Evolutionary conservation across 2,329 filamentous ascomycete genomes (phyloP).

Genomic region (Shiraia bambusicola): DNA sequence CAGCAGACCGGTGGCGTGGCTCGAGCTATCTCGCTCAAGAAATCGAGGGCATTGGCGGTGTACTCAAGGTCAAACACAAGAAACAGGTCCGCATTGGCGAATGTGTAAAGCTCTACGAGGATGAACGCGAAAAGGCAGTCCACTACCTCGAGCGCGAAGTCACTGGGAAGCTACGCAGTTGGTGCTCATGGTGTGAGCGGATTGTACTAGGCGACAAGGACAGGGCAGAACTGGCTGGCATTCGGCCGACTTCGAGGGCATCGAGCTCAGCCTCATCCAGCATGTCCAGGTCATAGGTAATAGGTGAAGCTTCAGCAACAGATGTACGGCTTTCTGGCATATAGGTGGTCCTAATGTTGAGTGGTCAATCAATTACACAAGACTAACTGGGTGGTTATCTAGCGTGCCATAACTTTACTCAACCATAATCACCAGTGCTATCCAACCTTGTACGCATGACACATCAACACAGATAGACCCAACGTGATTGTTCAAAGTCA

Average conservation of each 20-base stretch:
- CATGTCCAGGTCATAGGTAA: slow-evolving; percentile 1
- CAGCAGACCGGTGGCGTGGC: slow-evolving; percentile 54
- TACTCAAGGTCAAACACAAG: slow-evolving; percentile 85
- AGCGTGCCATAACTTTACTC: too few relatives aligned
- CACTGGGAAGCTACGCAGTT: slow-evolving; percentile 68
- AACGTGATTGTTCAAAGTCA: background rate
- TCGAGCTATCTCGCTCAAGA: slow-evolving; percentile 83
- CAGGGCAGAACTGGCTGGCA: slow-evolving; percentile 16
- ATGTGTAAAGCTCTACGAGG: slow-evolving; percentile 82
- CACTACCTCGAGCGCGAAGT: slow-evolving; percentile 71
- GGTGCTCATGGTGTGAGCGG: slow-evolving; percentile 89
- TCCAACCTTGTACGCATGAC: too few relatives aligned
- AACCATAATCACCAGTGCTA: too few relatives aligned
- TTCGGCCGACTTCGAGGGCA: slow-evolving; percentile 16
- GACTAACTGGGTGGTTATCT: too few relatives aligned
- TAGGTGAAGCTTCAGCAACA: slow-evolving; percentile 1
- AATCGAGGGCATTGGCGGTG: slow-evolving; percentile 85
- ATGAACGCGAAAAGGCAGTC: slow-evolving; percentile 48
- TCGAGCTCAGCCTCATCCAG: slow-evolving; percentile 20
- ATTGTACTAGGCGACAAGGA: slow-evolving; percentile 65
- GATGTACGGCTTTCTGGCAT: too few relatives aligned
- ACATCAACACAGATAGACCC: too few relatives aligned
- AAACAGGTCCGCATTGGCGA: slow-evolving; percentile 78
- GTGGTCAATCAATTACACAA: too few relatives aligned
- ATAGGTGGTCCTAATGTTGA: too few relatives aligned